Conservation (phyloP, 2,329 filamentous ascomycete genomes). For the Aaosphaeria arxii region DNA sequence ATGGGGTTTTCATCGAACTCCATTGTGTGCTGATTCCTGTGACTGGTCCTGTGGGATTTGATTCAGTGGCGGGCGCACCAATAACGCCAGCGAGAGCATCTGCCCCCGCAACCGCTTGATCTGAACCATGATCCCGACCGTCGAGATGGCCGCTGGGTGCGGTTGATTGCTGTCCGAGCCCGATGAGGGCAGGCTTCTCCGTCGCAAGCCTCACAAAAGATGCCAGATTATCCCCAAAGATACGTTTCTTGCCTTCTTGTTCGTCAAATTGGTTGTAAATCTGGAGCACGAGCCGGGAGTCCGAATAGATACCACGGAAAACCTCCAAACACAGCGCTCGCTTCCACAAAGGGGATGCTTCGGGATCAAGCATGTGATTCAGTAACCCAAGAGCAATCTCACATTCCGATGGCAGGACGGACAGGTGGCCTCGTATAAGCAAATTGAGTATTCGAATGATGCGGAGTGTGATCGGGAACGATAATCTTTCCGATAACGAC, state of each 20-base stretch:
- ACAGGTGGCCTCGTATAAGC: constrained; percentile 73
- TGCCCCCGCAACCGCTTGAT: constrained; percentile 86
- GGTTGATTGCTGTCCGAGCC: constrained; percentile 83
- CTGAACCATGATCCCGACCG: constrained; percentile 59
- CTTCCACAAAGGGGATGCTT: constrained; percentile 76
- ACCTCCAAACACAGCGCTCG: constrained; percentile 88
- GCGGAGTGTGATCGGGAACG: constrained; percentile 79
- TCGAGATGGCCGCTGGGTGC: constrained; percentile 64
- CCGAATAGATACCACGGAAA: constrained; percentile 79
- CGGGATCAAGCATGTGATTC: constrained; percentile 84
- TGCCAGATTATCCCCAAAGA: constrained; percentile 79
- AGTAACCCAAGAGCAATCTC: constrained; percentile 78
- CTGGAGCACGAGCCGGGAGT: constrained; percentile 72
- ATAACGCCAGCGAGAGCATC: constrained; percentile 87
- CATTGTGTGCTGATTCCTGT: constrained; percentile 85
- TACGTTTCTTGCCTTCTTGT: constrained; percentile 66
- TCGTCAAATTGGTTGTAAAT: constrained; percentile 81
- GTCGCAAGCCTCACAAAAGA: constrained; percentile 90
- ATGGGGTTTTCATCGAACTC: constrained; percentile 83
- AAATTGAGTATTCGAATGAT: constrained; percentile 81
- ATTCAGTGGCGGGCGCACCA: constrained; percentile 60
- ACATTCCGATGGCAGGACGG: constrained; percentile 72
- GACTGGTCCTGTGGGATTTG: constrained; percentile 59
- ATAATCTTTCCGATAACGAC: constrained; percentile 71
- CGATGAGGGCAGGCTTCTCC: constrained; percentile 86